Evolutionary conservation across 768 basidiomycete genomes (phyloP).

Genomic region (Gautieria morchelliformis): DNA sequence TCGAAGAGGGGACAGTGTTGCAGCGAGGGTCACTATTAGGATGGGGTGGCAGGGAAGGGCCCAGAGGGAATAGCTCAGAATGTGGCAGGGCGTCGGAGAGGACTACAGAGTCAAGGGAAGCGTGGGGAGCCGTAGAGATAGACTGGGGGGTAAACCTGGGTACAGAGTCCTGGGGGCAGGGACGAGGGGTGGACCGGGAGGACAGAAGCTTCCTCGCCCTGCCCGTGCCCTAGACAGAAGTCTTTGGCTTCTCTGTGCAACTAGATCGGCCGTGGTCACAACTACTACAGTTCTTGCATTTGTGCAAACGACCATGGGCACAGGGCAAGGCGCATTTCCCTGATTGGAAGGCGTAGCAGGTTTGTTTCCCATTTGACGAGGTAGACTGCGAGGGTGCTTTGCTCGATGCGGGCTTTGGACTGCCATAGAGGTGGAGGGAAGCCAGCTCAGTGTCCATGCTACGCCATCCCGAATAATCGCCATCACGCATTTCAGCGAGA

Average conservation of each 20-base stretch:
- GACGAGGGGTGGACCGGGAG: too few relatives aligned
- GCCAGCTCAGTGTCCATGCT: not conserved
- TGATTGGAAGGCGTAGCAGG: not conserved
- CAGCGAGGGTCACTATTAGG: slow-evolving; percentile 9
- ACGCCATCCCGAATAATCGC: not conserved
- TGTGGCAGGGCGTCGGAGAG: not conserved
- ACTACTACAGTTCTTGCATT: not conserved
- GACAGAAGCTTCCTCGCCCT: too few relatives aligned
- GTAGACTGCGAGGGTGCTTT: not conserved
- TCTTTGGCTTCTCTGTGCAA: not conserved
- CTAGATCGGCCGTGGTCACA: not conserved
- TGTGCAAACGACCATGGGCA: not conserved
- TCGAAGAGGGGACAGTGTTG: not conserved
- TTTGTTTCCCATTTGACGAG: not conserved
- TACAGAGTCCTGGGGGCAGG: too few relatives aligned
- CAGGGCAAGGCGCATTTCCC: not conserved
- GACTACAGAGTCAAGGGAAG: not conserved
- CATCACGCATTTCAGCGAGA: not conserved
- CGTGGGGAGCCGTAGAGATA: not conserved
- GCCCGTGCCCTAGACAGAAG: too few relatives aligned
- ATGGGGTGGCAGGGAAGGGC: not conserved
- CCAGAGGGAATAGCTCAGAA: not conserved
- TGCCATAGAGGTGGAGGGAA: not conserved
- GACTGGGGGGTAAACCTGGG: not conserved
- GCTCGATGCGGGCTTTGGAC: not conserved